A percentile compares a stretch with the other conserved stretches of the same genome.
These are phyloP conservation scores for Coemansia sp. DNA, from an alignment of 192 early-diverging fungal genomes.

Conservation along the genomic window DNA sequence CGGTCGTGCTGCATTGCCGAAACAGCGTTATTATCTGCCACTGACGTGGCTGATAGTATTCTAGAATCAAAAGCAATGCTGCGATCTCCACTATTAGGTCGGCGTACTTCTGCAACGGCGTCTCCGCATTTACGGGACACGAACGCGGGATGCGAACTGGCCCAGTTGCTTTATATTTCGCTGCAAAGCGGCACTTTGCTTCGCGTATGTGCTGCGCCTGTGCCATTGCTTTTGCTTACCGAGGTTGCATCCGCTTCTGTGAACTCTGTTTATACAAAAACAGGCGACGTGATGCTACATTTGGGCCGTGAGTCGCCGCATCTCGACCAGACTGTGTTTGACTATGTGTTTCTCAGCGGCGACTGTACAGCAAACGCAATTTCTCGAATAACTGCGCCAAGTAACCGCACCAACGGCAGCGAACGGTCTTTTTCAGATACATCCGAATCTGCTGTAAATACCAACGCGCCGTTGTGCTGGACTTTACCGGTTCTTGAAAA, in stretches of 20 bases:
- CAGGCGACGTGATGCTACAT: constrained; percentile 21
- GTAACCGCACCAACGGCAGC: not conserved
- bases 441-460: not conserved
- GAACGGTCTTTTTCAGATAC: not conserved
- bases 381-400: constrained; percentile 4
- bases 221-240: constrained; percentile 16
- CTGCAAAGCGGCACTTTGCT: constrained; percentile 30
- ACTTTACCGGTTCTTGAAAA: constrained; percentile 15
- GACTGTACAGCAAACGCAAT: constrained; percentile 33
- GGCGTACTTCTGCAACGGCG: not conserved
- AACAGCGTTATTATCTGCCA: not conserved
- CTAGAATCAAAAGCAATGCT: not conserved
- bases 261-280: not conserved
- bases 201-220: constrained; percentile 6
- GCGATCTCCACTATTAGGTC: not conserved
- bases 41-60: not conserved
- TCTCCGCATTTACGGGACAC: not conserved
- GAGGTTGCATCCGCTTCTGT: constrained; percentile 1
- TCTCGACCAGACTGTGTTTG: not conserved
- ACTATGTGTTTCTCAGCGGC: constrained; percentile 29
- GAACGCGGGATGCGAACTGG: constrained; percentile 3
- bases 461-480: not conserved
- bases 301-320: constrained; percentile 2
- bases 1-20: constrained; percentile 27
- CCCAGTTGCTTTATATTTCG: constrained; percentile 28